Conservation (phyloP, 495 filamentous ascomycete genomes). For the Articulospora tetracladia region DNA sequence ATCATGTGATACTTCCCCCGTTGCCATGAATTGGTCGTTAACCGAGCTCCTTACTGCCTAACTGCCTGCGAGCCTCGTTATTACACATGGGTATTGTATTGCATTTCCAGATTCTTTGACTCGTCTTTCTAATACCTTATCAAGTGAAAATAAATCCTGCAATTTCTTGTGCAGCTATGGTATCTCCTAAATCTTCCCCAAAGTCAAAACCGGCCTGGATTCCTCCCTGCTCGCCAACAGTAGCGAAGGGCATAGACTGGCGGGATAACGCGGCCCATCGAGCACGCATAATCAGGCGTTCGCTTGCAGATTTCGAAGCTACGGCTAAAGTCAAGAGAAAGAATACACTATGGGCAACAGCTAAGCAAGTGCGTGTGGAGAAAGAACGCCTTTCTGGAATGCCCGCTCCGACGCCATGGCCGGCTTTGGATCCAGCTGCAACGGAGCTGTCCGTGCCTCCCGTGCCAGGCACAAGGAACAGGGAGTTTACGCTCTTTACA, state of each 20-base stretch:
- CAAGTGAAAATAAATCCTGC: too few species aligned
- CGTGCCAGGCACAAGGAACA: background rate
- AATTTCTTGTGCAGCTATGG: too few species aligned
- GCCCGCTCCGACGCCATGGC: background rate
- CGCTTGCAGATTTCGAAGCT: background rate
- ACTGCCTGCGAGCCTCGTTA: too few species aligned
- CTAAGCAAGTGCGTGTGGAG: background rate
- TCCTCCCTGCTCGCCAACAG: background rate
- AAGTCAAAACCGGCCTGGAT: background rate
- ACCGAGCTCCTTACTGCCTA: background rate
- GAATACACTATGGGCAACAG: background rate
- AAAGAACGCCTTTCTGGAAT: background rate
- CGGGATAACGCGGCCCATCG: background rate
- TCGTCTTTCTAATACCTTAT: too few species aligned
- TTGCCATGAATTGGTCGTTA: background rate
- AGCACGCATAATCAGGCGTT: background rate
- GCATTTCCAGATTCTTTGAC: too few species aligned
- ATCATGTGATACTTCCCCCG: background rate
- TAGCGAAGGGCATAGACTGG: background rate
- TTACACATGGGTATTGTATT: too few species aligned
- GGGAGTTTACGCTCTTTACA: background rate
- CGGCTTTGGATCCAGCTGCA: background rate
- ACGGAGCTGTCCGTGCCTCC: background rate
- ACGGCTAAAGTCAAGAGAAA: background rate
- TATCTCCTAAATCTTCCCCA: background rate